Evolutionary conservation across 1,284 basidiomycete genomes (phyloP), one percentile per base, ranked within the genome.

Genomic region (Schizophyllum commune): DNA sequence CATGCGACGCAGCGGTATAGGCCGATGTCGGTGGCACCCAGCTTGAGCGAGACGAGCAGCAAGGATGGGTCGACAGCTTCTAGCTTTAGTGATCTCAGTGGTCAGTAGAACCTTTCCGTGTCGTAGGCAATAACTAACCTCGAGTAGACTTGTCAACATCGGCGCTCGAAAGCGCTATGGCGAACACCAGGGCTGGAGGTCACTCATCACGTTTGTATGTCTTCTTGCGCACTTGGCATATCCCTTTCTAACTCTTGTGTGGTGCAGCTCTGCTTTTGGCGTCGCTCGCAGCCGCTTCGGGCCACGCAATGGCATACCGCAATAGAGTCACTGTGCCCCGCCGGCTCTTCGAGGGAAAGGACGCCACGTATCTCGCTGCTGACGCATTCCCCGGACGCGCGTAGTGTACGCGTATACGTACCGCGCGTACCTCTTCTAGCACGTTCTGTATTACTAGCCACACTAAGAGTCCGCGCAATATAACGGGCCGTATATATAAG

Each of bases 41-140:
- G 70, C 55, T 68, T 69, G 63, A 83, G 83, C 64, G 84, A 88
- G 63, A 80, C 81, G 53, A 81, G 80, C 66, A 85, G 78, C 62
- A 80, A 86, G 9, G 15, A 20, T 22, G 84, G 81, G 1, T 89
- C 86, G 11, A 82, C 83, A 57, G 82, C 89, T 0, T 91, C 89
- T 3, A 92, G 91, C 71, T 91, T 91, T 67, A 91, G 89, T 68
- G 90, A 92, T 69, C 68, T 92, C 53, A 92, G 91, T 68, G 90
- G 90, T 90, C 67, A 68, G 82, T 72, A 13, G 15, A 13, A 5
- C 5, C 1, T 13, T 9, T 2, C 2, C 13, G 4, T 21, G 27
- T 27, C 53, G 27, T 21, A 13, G 11, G 53, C 11, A 4, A 11
- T 21, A 20, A 21, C 53, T 55, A 6, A 21, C 27, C 15, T 21